Evolutionary conservation across 2,329 filamentous ascomycete species (phyloP).

Genomic region (Dichotomopilus funicola): DNA sequence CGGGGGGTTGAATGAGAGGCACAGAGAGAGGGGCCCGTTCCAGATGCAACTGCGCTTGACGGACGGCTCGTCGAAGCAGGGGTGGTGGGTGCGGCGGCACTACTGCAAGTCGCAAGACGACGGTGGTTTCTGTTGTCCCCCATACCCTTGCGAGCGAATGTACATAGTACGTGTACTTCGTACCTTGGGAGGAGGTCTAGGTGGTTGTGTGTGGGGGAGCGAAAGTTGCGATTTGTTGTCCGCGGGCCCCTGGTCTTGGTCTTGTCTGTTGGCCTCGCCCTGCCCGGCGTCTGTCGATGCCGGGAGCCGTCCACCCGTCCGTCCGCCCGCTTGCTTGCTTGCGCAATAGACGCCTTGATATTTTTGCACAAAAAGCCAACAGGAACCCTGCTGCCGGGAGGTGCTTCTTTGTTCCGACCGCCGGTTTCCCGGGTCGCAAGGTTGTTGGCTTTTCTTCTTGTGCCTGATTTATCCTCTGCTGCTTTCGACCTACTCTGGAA

Average conservation of each 20-base stretch:
- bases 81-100: too few relatives aligned
- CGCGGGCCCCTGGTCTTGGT: background rate
- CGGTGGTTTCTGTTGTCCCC: too few relatives aligned
- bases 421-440: slow-evolving; percentile 2
- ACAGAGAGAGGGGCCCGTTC: too few relatives aligned
- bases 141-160: too few relatives aligned
- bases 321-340: too few relatives aligned
- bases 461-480: too few relatives aligned
- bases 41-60: background rate
- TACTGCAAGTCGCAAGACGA: too few relatives aligned
- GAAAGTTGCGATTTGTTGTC: background rate
- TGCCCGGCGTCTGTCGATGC: slow-evolving; percentile 8
- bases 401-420: slow-evolving; percentile 4
- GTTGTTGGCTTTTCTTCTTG: slow-evolving; percentile 1
- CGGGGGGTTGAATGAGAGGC: too few relatives aligned
- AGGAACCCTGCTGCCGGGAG: background rate
- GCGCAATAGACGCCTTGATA: slow-evolving; percentile 8
- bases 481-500: background rate
- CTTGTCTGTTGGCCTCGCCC: background rate
- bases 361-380: slow-evolving; percentile 15
- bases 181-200: too few relatives aligned
- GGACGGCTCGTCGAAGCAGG: too few relatives aligned
- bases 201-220: too few relatives aligned
- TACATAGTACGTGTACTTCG: too few relatives aligned
- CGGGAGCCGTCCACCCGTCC: slow-evolving; percentile 13